Conservation (phyloP, 257 asterid genomes). For the Leonotis leonurus region DNA sequence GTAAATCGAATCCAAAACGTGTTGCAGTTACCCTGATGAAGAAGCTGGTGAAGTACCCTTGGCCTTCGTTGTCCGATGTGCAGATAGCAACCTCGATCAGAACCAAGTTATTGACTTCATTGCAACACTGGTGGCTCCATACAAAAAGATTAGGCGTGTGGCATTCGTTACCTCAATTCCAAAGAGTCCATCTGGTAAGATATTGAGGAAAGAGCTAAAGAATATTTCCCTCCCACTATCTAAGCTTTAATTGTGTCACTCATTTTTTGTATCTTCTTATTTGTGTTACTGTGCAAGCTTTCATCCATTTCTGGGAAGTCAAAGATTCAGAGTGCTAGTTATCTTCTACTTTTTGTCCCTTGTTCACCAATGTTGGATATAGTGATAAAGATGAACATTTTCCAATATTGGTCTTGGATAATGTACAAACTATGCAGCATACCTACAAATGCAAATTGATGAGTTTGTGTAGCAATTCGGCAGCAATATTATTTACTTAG, state of each 20-base stretch:
- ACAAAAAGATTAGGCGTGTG: conserved; percentile 48
- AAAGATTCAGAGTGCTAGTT: too few species aligned
- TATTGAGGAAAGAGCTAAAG: conserved; percentile 39
- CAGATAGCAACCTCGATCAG: conserved; percentile 27
- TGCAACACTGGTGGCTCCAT: conserved; percentile 48
- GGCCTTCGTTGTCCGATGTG: conserved; percentile 41
- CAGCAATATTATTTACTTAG: too few species aligned
- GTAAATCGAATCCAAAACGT: neutral
- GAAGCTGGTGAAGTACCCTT: conserved; percentile 54
- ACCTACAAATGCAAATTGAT: too few species aligned
- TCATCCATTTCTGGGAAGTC: neutral
- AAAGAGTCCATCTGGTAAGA: conserved; percentile 44
- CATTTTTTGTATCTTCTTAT: too few species aligned
- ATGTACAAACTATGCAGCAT: too few species aligned
- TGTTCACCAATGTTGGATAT: neutral
- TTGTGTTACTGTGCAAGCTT: neutral
- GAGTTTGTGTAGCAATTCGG: too few species aligned
- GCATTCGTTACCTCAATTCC: conserved; percentile 40
- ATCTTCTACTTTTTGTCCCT: too few species aligned
- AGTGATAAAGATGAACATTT: too few species aligned
- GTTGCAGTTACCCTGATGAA: conserved; percentile 40
- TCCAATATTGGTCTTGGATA: too few species aligned
- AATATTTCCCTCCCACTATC: conserved; percentile 25
- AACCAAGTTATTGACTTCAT: conserved; percentile 31
- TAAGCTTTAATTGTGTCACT: conserved; percentile 28